Conservation (phyloP, 73 alveolate species). For the Stentor roeselii region DNA sequence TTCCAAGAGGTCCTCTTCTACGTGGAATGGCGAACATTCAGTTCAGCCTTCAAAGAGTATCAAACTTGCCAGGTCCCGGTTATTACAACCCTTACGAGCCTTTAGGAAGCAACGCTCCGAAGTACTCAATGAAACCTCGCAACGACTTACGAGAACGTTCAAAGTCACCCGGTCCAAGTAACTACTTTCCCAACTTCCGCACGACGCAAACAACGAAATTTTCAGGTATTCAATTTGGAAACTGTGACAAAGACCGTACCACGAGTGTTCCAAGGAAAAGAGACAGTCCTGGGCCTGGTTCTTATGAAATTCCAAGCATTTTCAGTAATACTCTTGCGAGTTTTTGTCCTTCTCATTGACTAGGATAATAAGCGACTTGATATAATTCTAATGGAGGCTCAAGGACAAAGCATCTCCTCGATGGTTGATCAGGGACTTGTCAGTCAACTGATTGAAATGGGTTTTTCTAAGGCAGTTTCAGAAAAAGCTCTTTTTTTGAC, state of each 20-base stretch:
- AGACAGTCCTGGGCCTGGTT: constrained; percentile 13
- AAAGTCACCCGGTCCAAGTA: neutral
- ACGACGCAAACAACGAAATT: neutral
- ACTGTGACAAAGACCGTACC: neutral
- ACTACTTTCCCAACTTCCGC: neutral
- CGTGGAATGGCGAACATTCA: neutral
- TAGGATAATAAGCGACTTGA: too few species aligned
- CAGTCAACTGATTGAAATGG: constrained; percentile 49
- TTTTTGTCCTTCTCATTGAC: too few species aligned
- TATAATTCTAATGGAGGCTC: neutral
- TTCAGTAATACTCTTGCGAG: neutral
- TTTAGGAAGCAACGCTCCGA: neutral
- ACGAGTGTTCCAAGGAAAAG: neutral
- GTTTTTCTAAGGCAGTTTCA: constrained; percentile 59
- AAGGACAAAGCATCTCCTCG: constrained; percentile 42
- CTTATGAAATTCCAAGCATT: constrained; percentile 18
- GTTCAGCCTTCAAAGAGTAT: neutral
- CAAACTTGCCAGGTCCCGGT: constrained; percentile 20
- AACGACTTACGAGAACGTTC: neutral
- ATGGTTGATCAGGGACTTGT: constrained; percentile 50
- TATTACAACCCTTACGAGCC: neutral
- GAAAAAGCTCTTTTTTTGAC: constrained; percentile 64
- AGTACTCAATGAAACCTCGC: neutral
- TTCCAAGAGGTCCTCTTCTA: neutral
- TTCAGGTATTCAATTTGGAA: neutral